phyloP scores from a whole-genome alignment of 164 flowering plant genomes.

The Vitis labrusca region DNA sequence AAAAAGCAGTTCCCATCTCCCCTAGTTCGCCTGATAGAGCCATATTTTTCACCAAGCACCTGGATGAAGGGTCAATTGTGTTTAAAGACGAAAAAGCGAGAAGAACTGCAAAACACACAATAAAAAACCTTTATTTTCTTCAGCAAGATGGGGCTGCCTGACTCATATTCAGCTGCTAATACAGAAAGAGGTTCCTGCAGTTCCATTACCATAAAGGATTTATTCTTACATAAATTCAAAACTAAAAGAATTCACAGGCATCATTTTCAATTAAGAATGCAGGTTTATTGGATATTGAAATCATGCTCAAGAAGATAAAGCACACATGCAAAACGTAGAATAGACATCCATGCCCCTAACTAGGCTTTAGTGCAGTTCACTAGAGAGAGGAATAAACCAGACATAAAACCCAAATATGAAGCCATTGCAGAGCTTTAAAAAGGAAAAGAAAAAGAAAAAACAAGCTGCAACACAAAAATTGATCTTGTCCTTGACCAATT shows the following conservation, averaged over 20 bases:
- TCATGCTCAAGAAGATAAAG: background rate
- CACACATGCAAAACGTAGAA: background rate
- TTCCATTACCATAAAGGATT: conserved; percentile 2
- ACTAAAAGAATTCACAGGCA: background rate
- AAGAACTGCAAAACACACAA: background rate
- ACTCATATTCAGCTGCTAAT: conserved; percentile 75
- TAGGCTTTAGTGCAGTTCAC: too few relatives aligned
- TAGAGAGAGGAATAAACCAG: too few relatives aligned
- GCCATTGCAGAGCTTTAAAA: too few relatives aligned
- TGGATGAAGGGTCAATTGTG: conserved; percentile 22
- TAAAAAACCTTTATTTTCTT: conserved; percentile 79
- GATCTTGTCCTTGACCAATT: too few relatives aligned
- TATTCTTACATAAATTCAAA: conserved; percentile 1
- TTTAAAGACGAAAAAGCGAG: background rate
- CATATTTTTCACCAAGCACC: conserved; percentile 69
- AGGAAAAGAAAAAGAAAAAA: too few relatives aligned
- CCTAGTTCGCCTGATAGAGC: conserved; percentile 82
- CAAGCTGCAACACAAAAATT: too few relatives aligned
- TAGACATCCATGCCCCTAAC: background rate
- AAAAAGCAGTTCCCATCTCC: conserved; percentile 99
- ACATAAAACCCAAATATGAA: too few relatives aligned
- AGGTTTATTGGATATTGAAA: background rate
- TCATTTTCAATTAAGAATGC: too few relatives aligned
- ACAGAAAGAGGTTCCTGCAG: conserved; percentile 85
- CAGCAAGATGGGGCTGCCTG: conserved; percentile 77